Evolutionary conservation across 805 yeast species (phyloP), one percentile per base, ranked within the genome.

Genomic region (Candida montana): DNA sequence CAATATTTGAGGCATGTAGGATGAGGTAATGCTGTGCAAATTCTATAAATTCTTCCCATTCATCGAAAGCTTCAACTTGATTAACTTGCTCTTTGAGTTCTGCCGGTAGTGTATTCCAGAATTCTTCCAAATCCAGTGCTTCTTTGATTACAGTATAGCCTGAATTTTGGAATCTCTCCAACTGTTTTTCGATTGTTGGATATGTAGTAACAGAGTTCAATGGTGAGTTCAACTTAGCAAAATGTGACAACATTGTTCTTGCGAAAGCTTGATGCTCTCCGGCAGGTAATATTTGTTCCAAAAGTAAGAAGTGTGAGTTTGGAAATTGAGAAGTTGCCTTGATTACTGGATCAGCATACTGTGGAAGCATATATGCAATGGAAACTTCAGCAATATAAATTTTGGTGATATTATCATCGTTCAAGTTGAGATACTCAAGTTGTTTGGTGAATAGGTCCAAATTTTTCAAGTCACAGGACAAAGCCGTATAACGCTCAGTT

Each of bases 351-450:
- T 86, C 80, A 6, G 95, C 87, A 42, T 71, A 68, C 29, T 68
- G 69, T 11, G 83, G 80, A 30, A 70, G 65, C 93, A 86, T 85
- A 57, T 85, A 86, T 0, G 91, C 89, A 41, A 86, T 61, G 0
- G 95, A 84, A 4, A 86, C 95, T 57, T 85, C 95, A 1, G 95
- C 91, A 31, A 87, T 69, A 54, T 82, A 86, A 2, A 85, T 68
- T 35, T 71, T 77, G 5, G 72, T 62, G 2, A 67, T 51, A n/a
- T 62, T 51, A 1, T 59, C 49, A 23, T 45, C 53, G 18, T 39
- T 54, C 32, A 56, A 46, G 9, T 46, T 33, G 9, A 58, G 37
- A 18, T 42, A 39, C 12, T 44, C 41, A 28, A 54, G 28, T 23
- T 51, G 49, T 23, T 39, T 44, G 16, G 60, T 46, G 44, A 74